Base-by-base conservation (phyloP, 2,329 filamentous ascomycete species). In the Fusarium robinianum region DNA sequence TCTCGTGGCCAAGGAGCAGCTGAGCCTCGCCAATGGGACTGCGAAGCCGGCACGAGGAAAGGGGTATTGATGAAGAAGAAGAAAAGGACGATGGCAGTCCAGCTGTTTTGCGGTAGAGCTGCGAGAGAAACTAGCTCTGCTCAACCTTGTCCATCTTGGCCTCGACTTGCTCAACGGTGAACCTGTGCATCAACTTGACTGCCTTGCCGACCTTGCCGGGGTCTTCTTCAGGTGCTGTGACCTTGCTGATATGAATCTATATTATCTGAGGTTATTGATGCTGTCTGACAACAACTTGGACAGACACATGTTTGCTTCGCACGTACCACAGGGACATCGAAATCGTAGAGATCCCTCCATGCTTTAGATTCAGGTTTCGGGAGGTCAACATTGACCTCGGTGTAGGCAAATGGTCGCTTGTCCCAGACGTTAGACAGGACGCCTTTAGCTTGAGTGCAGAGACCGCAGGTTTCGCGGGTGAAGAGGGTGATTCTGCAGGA, bases 241-340 rank as follows among this genome's bases (percentile, higher is more conserved):
- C 69, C 55, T 80, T 84, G 70, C 82, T 83, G 49, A 91, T 73
- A 47, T 83, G 80, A 51, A 83, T 80, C 80, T 83, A 11, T n/a
- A 8, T 27, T 8, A 18, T 15, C 22, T 46, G 37, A 50, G 39
- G 25, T 40, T 44, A 42, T 38, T 8, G 36, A 22, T 15, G 16
- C 14, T 11, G 18, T 14, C 17, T 11, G 3, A 6, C n/a, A 25
- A 14, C 24, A 7, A 23, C 17, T 24, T 10, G 32, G 10, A 6
- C 14, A 29, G n/a, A n/a, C n/a, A n/a, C n/a, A n/a, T n/a, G 14
- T 10, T 5, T 11, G 6, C 8, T 7, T 8, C 22, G 67, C 77
- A 61, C n/a, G n/a, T 72, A 91, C 87, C 61, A 91, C 88, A 0
- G 88, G 88, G 6, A 88, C 87, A 57, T 92, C 88, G 64, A 90